A percentile compares a stretch with the other conserved stretches of the same genome.
phyloP scores from a whole-genome alignment of 2,329 filamentous ascomycete genomes.

The Ciborinia camelliae region DNA sequence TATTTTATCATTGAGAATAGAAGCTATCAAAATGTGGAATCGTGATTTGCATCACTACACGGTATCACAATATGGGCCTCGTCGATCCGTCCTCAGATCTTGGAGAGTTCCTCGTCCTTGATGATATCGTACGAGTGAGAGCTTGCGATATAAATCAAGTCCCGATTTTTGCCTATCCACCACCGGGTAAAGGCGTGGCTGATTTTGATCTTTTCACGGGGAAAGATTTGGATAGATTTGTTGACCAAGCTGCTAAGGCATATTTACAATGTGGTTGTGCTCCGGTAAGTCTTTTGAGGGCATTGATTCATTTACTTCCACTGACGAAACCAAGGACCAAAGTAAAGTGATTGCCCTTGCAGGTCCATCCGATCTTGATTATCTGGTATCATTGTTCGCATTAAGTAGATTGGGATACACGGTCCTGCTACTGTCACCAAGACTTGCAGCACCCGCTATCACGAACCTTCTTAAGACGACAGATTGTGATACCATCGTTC shows the following conservation, averaged over 20 bases:
- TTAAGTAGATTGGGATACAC: conserved; percentile 52
- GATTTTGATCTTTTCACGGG: conserved; percentile 27
- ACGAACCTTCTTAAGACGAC: conserved; percentile 45
- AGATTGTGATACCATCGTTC: conserved; percentile 16
- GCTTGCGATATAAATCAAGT: conserved; percentile 21
- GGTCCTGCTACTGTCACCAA: conserved; percentile 50
- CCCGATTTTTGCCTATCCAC: conserved; percentile 24
- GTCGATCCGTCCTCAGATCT: neutral
- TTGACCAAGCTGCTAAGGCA: conserved; percentile 24
- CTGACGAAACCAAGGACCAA: conserved; percentile 15
- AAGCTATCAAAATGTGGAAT: neutral
- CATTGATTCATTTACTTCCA: neutral
- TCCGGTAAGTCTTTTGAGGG: neutral
- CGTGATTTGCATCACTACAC: neutral
- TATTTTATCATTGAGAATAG: neutral
- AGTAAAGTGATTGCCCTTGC: conserved; percentile 28
- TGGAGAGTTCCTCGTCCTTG: conserved; percentile 17
- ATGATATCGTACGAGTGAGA: conserved; percentile 21
- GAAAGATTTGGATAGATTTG: conserved; percentile 21
- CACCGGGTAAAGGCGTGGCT: conserved; percentile 17
- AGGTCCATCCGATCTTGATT: conserved; percentile 41
- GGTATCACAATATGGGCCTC: neutral
- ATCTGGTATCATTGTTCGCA: conserved; percentile 49
- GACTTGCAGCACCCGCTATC: conserved; percentile 49
- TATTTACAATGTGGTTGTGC: conserved; percentile 6